Conservation (phyloP, 768 basidiomycete genomes). For the Ramaria sp. region DNA sequence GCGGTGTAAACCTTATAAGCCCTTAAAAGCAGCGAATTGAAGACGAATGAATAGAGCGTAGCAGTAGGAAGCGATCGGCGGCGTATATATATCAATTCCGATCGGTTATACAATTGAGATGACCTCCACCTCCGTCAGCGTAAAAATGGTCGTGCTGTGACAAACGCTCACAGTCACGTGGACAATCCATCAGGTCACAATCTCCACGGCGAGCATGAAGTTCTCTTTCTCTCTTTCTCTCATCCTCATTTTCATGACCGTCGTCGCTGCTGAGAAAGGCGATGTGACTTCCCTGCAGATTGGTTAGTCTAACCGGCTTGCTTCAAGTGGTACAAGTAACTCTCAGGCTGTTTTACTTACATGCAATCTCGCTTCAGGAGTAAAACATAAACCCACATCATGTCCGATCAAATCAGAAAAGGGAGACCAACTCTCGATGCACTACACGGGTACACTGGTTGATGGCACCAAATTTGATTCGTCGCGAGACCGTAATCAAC, state of each 20-base stretch:
- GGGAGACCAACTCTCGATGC: slow-evolving; percentile 8
- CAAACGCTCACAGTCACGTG: too few species aligned
- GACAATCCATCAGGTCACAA: too few species aligned
- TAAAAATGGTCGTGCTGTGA: too few species aligned
- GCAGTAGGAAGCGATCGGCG: too few species aligned
- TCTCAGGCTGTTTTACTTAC: neutral
- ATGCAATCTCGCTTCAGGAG: neutral
- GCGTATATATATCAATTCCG: too few species aligned
- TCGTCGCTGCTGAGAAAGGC: neutral
- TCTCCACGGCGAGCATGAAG: neutral
- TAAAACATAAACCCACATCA: slow-evolving; percentile 2
- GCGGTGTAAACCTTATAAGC: too few species aligned
- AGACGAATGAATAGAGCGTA: too few species aligned
- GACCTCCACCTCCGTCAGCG: too few species aligned
- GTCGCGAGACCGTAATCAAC: slow-evolving; percentile 9
- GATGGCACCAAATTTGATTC: slow-evolving; percentile 12
- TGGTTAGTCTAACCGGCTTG: neutral
- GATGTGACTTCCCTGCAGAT: slow-evolving; percentile 4
- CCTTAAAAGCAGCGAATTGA: too few species aligned
- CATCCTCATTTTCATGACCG: neutral
- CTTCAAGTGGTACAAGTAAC: neutral
- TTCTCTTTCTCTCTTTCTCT: neutral
- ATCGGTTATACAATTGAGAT: too few species aligned
- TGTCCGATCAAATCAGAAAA: slow-evolving; percentile 8
- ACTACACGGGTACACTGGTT: slow-evolving; percentile 10